Base-by-base conservation (phyloP, 1,284 basidiomycete genomes). In the Apiotrichum akiyoshidainum region DNA sequence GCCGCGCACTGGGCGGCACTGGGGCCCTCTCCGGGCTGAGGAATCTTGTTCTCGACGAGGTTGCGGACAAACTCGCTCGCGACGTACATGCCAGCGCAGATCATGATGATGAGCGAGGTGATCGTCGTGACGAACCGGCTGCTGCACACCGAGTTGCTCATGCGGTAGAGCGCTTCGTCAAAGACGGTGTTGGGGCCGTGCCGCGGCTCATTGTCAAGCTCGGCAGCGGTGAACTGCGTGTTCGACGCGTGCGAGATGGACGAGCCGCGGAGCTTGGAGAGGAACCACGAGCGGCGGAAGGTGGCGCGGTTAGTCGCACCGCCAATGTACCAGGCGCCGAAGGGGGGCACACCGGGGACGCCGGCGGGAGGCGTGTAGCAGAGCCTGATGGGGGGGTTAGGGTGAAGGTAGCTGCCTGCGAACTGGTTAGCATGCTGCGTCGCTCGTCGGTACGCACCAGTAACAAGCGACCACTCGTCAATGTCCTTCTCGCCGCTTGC, bases 251-350 rank as follows among this genome's bases (percentile, higher is more conserved):
- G 46, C 48, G 31, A 44, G n/a, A 58, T 39, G 39, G 45, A 19
- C 16, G 55, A 17, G 21, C 58, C 54, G 17, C 39, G 5, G 14
- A 66, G 59, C 26, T 87, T 82, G 51, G 86, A 81, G 34, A 94
- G 80, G 13, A 86, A 89, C 80, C 86, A 89, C 22, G 89, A 86
- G 55, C 92, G 85, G 64, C 90, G 86, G 40, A 92, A 88, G 35
- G 91, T 76, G 19, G 84, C 78, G 37, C 81, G 80, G 71, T 95
- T 90, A 48, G 81, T 69, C 1, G 79, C 61, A 14, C 79, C 76
- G 85, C 93, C 89, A 46, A 86, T 67, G 73, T 82, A 89, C 62
- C 83, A 79, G 0, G 79, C 80, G 34, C 89, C 90, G 57, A 45
- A 26, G 4, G 14, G 8, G 26, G 58, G 58, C 35, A 54, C 58